Evolutionary conservation across 805 yeast genomes (phyloP).

Genomic region (Geotrichum ghanense): DNA sequence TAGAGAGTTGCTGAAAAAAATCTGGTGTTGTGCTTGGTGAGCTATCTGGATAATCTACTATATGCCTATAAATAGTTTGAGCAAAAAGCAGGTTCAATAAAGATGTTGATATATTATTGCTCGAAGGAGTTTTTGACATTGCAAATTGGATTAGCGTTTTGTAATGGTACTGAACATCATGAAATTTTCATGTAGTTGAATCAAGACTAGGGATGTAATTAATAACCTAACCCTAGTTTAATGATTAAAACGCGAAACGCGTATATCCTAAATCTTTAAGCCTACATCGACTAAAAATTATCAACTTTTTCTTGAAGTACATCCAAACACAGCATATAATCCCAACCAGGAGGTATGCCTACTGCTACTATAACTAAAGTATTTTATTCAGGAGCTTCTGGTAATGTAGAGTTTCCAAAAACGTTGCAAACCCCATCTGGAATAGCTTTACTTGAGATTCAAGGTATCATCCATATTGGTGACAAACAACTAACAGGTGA

Average conservation of each 20-base stretch:
- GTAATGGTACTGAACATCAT: no score
- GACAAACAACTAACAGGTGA: slow-evolving; percentile 11
- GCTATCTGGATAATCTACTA: slow-evolving; percentile 4
- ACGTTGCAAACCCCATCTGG: slow-evolving; percentile 17
- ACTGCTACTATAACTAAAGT: not conserved
- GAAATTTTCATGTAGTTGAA: no score
- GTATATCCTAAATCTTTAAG: no score
- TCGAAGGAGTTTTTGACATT: not conserved
- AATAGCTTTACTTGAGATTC: slow-evolving; percentile 15
- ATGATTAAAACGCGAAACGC: no score
- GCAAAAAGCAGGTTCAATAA: slow-evolving; percentile 18
- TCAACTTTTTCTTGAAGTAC: no score
- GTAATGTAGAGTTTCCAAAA: slow-evolving; percentile 7
- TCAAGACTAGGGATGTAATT: no score
- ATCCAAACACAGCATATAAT: no score
- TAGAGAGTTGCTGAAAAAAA: slow-evolving; percentile 11
- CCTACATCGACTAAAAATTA: no score
- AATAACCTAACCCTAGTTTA: slow-evolving; percentile 1
- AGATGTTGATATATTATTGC: slow-evolving; percentile 15
- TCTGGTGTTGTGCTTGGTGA: slow-evolving; percentile 2
- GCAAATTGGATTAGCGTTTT: no score
- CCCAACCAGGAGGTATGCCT: no score
- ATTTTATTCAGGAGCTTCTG: not conserved
- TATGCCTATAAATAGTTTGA: slow-evolving; percentile 16
- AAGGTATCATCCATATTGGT: slow-evolving; percentile 16